Evolutionary conservation across 2,329 filamentous ascomycete species (phyloP), one percentile per base, ranked within the genome.

Genomic region (Xylariaceae sp.): DNA sequence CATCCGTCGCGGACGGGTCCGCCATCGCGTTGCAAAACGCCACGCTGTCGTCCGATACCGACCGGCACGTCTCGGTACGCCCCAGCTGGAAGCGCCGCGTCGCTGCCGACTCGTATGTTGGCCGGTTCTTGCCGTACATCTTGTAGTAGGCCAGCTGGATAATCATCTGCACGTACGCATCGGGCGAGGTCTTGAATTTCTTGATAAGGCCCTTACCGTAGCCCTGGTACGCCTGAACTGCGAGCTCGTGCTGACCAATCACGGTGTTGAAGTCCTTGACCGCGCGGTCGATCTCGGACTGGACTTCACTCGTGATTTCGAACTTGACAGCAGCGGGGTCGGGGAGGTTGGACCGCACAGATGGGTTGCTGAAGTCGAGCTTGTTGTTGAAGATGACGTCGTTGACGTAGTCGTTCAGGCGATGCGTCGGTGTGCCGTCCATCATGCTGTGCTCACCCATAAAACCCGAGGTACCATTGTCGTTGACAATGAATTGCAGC

Each of bases 401-500:
- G 71, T 91, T 94, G 62, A 94, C 78, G 61, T 89, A 93, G 75
- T 98, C 93, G 66, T 96, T 98, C 13, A 98, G 78, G 34, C 94
- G 85, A 69, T 97, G 93, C 2, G 94, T 98, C 1, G 94, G 90
- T 6, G 93, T 98, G 51, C 94, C 93, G 63, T 98, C 93, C 94
- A 98, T 98, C 93, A 98, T 97, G 57, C 87, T 94, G 76, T 98
- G 93, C 71, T 98, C 93, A 60, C 93, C 93, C 77, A 89, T 91
- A 76, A 98, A 98, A 47, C 93, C 93, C 2, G 93, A 87, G 7
- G 93, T 95, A 55, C 93, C 93, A 64, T 98, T 98, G 64, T 98
- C 90, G 67, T 95, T 96, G 71, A 98, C 66, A 63, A 98, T 95
- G 71, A 98, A 97, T 68, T 98, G 91, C 40, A 95, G 73, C 4